Evolutionary conservation across 495 filamentous ascomycete genomes (phyloP), one percentile per base, ranked within the genome.

Genomic region (Aspergillus campestris): DNA sequence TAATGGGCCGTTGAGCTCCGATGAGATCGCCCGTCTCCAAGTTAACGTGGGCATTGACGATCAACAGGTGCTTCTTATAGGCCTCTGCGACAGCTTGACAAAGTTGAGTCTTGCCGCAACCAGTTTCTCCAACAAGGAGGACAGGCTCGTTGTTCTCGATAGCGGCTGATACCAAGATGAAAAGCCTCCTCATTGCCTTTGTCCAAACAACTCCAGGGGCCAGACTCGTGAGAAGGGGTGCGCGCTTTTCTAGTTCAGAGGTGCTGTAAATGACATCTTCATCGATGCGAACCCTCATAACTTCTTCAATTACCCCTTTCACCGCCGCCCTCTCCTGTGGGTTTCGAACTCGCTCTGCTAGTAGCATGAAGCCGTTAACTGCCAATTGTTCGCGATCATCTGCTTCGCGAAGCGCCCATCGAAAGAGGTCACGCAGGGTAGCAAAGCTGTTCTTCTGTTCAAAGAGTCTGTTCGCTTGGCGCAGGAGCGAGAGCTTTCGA

Each of bases 361-460:
- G 76, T 2, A 99, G 79, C 87, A 97, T 94, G 59, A 85, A 99
- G 0, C 94, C 94, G 62, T 97, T 90, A 6, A 81, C 74, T 5
- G 92, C 94, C 44, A 99, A 77, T 51, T 96, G 83, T 40, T 95
- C 85, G 13, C 87, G 78, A 29, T 85, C 86, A 47, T 94, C 87
- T 0, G 86, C 87, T 34, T 80, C 78, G 54, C 94, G 77, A 34
- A 89, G 69, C n/a, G 94, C 91, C 94, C 94, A 99, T 46, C 94
- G 75, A 54, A 99, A 99, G 4, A 99, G 78, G 65, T 99, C 94
- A 74, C 94, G 77, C 18, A 99, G 71, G 7, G 94, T 99, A 7
- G 94, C 94, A 63, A 99, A 99, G 55, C 89, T 90, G 57, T 92
- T 89, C 60, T 94, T 95, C 56, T 97, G 90, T 67, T 99, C 94